Evolutionary conservation across 1,284 basidiomycete genomes (phyloP).

Genomic region (Amylostereum areolatum): DNA sequence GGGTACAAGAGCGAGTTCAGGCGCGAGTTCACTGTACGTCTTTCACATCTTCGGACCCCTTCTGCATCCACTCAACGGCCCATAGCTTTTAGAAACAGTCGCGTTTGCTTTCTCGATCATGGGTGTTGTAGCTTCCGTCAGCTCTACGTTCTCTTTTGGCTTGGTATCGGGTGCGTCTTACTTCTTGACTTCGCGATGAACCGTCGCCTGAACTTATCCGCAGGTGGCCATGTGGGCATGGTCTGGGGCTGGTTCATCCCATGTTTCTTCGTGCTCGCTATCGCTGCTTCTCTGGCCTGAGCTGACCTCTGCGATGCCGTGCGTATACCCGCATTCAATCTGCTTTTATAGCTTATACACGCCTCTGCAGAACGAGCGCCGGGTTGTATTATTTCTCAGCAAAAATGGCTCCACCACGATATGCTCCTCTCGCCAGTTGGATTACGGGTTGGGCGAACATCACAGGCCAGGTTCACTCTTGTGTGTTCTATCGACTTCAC

Average conservation of each 20-base stretch:
- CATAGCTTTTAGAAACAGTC: slow-evolving; percentile 54
- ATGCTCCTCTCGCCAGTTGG: slow-evolving; percentile 63
- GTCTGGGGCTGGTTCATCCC: slow-evolving; percentile 77
- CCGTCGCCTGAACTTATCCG: slow-evolving; percentile 3
- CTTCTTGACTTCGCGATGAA: background rate
- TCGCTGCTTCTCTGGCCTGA: slow-evolving; percentile 72
- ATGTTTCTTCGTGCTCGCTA: slow-evolving; percentile 57
- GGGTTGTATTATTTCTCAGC: slow-evolving; percentile 73
- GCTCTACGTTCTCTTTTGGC: slow-evolving; percentile 61
- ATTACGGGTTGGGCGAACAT: slow-evolving; percentile 67
- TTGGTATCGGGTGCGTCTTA: slow-evolving; percentile 45
- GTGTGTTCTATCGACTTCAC: slow-evolving; percentile 74
- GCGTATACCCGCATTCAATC: slow-evolving; percentile 20
- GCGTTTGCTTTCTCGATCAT: slow-evolving; percentile 72
- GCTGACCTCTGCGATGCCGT: slow-evolving; percentile 72
- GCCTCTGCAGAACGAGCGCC: slow-evolving; percentile 48
- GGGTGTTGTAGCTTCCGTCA: slow-evolving; percentile 66
- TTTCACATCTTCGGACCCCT: background rate
- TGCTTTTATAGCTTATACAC: slow-evolving; percentile 1
- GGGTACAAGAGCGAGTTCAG: slow-evolving; percentile 75
- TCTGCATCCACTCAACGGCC: background rate
- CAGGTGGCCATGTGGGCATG: slow-evolving; percentile 71
- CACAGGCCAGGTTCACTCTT: slow-evolving; percentile 53
- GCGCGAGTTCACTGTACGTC: slow-evolving; percentile 66
- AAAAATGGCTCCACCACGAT: slow-evolving; percentile 55